Evolutionary conservation across 192 early-diverging fungal genomes (phyloP).

Genomic region (Kappamyces sp.): DNA sequence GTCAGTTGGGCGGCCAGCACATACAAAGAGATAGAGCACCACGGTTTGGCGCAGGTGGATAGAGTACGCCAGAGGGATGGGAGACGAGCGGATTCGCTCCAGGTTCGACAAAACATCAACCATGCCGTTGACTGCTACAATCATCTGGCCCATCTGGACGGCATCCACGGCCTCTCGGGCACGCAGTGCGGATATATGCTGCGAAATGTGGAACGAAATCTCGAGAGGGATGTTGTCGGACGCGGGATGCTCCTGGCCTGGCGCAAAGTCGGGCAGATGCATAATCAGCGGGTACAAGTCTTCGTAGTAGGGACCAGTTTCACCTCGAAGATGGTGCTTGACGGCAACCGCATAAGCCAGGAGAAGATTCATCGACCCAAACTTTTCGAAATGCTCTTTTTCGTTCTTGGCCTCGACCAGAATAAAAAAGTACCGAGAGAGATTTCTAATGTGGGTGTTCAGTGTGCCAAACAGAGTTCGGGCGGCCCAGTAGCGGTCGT

Average conservation of each 20-base stretch:
- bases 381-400: conserved; percentile 51
- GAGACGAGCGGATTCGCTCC: conserved; percentile 79
- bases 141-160: conserved; percentile 28
- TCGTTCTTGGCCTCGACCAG: conserved; percentile 24
- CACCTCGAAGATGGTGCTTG: conserved; percentile 78
- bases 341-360: conserved; percentile 70
- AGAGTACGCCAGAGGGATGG: conserved; percentile 83
- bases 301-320: conserved; percentile 57
- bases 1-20: no score
- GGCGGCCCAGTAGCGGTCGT: conserved; percentile 70
- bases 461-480: conserved; percentile 74
- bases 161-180: conserved; percentile 23
- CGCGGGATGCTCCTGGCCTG: conserved; percentile 29
- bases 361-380: conserved; percentile 65
- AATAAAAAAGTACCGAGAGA: conserved; percentile 75
- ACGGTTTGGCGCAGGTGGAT: conserved; percentile 83
- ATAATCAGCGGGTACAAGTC: conserved; percentile 63
- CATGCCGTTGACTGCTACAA: conserved; percentile 43
- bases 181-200: conserved; percentile 37
- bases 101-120: conserved; percentile 58
- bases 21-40: conserved; percentile 60
- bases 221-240: conserved; percentile 34
- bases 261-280: conserved; percentile 55
- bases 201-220: conserved; percentile 31
- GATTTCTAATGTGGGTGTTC: conserved; percentile 62